Evolutionary conservation across 768 basidiomycete species (phyloP), one percentile per base, ranked within the genome.

Genomic region (Trametes sanguinea): DNA sequence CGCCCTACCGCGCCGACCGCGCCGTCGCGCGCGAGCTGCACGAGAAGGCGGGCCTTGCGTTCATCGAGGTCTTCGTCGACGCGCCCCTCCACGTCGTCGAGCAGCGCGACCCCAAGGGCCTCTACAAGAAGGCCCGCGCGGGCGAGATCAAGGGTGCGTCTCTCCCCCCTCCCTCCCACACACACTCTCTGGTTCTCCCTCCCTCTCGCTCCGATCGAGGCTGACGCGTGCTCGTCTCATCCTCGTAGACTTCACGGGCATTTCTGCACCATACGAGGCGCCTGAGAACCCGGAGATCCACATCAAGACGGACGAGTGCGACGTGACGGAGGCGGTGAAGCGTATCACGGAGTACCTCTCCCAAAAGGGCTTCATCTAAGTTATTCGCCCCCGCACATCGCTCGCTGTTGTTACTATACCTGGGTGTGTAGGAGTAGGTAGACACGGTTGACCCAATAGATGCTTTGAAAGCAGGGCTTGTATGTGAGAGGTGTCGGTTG

Each of bases 211-310:
- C 5, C 17, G 30, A 29, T 1, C 37, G 47, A 54, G 11, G 60
- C 29, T 51, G 30, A 45, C 56, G 22, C 22, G 22, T 22, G 22
- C 5, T 47, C 14, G 35, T n/a, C 46, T 3, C 16, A 6, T 30
- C 29, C 70, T 22, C 22, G 22, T 1, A 98, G 97, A 98, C 57
- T 99, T 99, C 77, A 98, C 97, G 50, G 97, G 97, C 6, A 90
- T 98, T 73, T 95, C 94, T 22, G 94, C 97, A 5, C 97, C 97
- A 16, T 98, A 98, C 74, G 97, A 98, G 76, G 84, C 87, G 5
- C 97, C 97, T 16, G 80, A 81, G 58, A 76, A 76, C 13, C 89
- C 97, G 45, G 97, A 98, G 76, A 84, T 99, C 62, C 94, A 95
- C 77, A 90, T 99, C 75, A 87, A 83, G 71, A 98, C 96, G 2